Conservation (phyloP, 2,329 filamentous ascomycete genomes). For the Hypoxylon sp. region DNA sequence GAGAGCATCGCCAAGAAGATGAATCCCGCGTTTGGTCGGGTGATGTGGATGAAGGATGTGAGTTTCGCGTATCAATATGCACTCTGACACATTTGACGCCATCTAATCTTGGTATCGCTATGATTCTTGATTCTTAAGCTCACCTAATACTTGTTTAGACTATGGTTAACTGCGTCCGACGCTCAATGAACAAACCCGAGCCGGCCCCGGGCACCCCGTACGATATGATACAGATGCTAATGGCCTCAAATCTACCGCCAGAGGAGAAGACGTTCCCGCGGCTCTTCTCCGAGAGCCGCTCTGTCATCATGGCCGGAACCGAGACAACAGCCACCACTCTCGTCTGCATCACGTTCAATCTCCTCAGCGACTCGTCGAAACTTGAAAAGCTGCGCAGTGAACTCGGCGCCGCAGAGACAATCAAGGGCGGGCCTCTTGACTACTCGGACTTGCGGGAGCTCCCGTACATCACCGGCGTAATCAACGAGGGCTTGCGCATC, state of each 20-base stretch:
- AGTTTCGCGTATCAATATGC: slow-evolving; percentile 1
- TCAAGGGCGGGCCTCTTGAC: slow-evolving; percentile 31
- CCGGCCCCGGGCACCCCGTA: slow-evolving; percentile 37
- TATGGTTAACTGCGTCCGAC: slow-evolving; percentile 44
- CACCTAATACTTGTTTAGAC: slow-evolving; percentile 29
- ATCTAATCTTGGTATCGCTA: no score
- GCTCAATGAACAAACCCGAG: slow-evolving; percentile 48
- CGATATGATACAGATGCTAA: slow-evolving; percentile 48
- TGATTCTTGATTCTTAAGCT: background rate
- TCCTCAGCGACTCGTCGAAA: slow-evolving; percentile 41
- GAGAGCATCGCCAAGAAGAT: slow-evolving; percentile 43
- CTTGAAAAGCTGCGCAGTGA: slow-evolving; percentile 36
- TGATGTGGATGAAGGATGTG: slow-evolving; percentile 50
- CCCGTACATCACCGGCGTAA: slow-evolving; percentile 47
- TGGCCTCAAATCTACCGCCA: slow-evolving; percentile 41
- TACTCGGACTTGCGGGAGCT: slow-evolving; percentile 45
- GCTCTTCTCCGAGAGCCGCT: slow-evolving; percentile 47
- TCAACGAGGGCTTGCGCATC: slow-evolving; percentile 47
- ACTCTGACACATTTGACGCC: no score
- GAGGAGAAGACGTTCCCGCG: slow-evolving; percentile 49
- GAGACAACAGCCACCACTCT: slow-evolving; percentile 47
- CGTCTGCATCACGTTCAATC: slow-evolving; percentile 43
- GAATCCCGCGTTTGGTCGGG: slow-evolving; percentile 46
- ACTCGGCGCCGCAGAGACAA: slow-evolving; percentile 38
- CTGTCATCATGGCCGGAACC: slow-evolving; percentile 49